Evolutionary conservation across 129 eudicot genomes (phyloP).

Genomic region (Flaveria linearis): DNA sequence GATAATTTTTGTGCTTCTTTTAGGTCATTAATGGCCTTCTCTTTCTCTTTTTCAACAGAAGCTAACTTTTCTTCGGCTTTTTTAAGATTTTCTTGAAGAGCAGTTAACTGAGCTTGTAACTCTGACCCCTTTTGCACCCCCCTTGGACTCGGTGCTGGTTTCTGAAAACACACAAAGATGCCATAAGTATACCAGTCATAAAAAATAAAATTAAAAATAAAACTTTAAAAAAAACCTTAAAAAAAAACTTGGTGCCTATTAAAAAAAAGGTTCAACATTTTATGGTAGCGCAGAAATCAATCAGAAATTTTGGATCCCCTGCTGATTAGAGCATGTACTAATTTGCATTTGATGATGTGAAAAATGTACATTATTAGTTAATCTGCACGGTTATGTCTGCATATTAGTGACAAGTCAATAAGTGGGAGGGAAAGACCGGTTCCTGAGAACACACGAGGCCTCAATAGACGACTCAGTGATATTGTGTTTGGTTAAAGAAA

Average conservation of each 20-base stretch:
- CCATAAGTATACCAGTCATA: slow-evolving; percentile 10
- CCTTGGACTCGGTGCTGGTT: slow-evolving; percentile 55
- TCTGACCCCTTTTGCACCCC: slow-evolving; percentile 62
- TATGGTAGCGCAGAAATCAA: too few relatives aligned
- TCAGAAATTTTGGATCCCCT: slow-evolving; percentile 6
- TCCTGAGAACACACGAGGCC: too few relatives aligned
- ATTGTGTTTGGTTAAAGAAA: background rate
- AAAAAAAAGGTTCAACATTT: background rate
- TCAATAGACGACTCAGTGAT: background rate
- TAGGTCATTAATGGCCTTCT: slow-evolving; percentile 58
- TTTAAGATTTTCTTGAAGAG: slow-evolving; percentile 80
- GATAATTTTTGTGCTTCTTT: slow-evolving; percentile 77
- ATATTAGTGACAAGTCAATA: background rate
- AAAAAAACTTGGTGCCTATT: background rate
- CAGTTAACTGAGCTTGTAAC: slow-evolving; percentile 64
- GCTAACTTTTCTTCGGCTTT: slow-evolving; percentile 69
- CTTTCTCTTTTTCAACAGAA: slow-evolving; percentile 74
- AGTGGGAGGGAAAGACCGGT: too few relatives aligned
- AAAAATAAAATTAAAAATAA: too few relatives aligned
- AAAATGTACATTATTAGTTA: background rate
- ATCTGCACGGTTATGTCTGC: background rate
- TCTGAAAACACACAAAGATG: slow-evolving; percentile 44
- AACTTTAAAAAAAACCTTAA: background rate
- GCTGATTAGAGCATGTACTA: background rate
- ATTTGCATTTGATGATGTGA: background rate